Evolutionary conservation across 768 basidiomycete species (phyloP), one percentile per base, ranked within the genome.

Genomic region (Tubosaeta sp.): DNA sequence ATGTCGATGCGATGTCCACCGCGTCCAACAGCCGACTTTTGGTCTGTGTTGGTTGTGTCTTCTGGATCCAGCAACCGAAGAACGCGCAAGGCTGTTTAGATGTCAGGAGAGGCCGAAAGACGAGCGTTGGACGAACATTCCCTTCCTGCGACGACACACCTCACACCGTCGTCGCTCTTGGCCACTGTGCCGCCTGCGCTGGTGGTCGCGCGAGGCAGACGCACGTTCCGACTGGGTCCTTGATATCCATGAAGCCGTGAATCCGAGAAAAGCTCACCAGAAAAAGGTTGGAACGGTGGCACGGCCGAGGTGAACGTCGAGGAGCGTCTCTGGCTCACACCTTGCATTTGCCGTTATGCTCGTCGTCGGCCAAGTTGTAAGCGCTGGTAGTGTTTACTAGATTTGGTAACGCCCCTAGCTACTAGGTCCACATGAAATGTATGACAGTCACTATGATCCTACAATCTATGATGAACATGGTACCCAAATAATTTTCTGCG

Each of bases 111-210:
- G 10, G 25, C 17, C 17, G 12, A 38, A 31, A 9, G n/a, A 53
- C 25, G 49, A 57, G 50, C 12, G 14, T 17, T 25, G 31, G 38
- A 66, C 79, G 56, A 54, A 88, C 88, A 88, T 74, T 89, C 88
- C 67, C 80, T 82, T n/a, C 88, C 88, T 1, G 88, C 81, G 11
- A 90, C 84, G 2, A 82, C 86, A 68, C 85, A 88, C 59, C 82
- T 70, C 34, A 59, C 63, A 1, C 83, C 84, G 59, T 90, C 88
- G 54, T 84, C 82, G 56, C 77, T 84, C 60, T 78, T 82, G 22
- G 86, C 77, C 41, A 91, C 80, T 1, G 81, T 72, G 0, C 86
- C 86, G 32, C 85, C 84, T 45, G 88, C 86, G 52, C 66, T 72
- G 2, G 81, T 68, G 22, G 82, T 78, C 25, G 78, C 84, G n/a